Percentiles rank a stretch among this genome's conserved stretches.
Conservation (phyloP, 441 rosid genomes). For the Biscutella laevigata region DNA sequence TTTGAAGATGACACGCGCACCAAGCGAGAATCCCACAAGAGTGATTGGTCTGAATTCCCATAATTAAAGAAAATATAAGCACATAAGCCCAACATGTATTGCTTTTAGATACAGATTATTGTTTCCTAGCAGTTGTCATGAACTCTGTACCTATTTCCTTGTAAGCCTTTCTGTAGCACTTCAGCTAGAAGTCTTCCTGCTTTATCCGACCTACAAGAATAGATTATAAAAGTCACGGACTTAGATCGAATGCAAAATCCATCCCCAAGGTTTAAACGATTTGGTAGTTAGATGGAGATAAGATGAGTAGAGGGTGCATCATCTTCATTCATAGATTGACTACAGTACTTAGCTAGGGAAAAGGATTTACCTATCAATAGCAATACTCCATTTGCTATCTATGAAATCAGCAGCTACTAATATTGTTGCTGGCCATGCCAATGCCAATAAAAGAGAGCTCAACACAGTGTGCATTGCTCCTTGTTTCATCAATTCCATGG, state of each 20-base stretch:
- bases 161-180: constrained; percentile 69
- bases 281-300: not conserved
- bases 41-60: constrained; percentile 65
- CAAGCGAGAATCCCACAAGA: constrained; percentile 87
- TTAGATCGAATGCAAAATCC: constrained; percentile 1
- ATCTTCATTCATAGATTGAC: not conserved
- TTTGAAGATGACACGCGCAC: constrained; percentile 80
- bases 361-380: constrained; percentile 61
- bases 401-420: constrained; percentile 69
- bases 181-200: constrained; percentile 85
- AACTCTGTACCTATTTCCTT: constrained; percentile 70
- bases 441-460: constrained; percentile 59
- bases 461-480: constrained; percentile 90
- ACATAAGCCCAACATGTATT: not conserved
- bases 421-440: constrained; percentile 79
- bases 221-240: constrained; percentile 5
- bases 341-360: not conserved
- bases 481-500: constrained; percentile 68
- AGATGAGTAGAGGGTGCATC: not conserved
- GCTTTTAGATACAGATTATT: not conserved
- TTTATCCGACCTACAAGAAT: constrained; percentile 57
- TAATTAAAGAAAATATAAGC: constrained; percentile 8
- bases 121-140: not conserved
- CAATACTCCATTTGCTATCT: constrained; percentile 82
- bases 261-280: not conserved